Evolutionary conservation across 257 asterid genomes (phyloP), one percentile per base, ranked within the genome.

Genomic region (Cynanchum wilfordii): DNA sequence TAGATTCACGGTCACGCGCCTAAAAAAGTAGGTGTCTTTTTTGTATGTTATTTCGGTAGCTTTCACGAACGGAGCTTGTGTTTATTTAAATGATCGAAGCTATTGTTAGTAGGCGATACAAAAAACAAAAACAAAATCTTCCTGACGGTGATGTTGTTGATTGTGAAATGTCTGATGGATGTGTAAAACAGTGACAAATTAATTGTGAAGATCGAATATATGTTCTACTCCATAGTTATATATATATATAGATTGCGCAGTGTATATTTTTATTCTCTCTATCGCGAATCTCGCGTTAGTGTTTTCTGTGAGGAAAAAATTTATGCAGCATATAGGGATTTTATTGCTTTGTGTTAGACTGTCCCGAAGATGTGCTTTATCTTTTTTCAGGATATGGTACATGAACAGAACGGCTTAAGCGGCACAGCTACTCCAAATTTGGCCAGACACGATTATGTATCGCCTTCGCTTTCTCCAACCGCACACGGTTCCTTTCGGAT

Each of bases 381-480:
- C 66, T 38, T 50, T 24, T 69, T 52, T 73, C 82, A 82, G 84
- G 79, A 71, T 73, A 66, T 71, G 76, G 78, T 71, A 72, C 65
- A 63, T 59, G 73, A 74, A 33, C 75, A 69, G 52, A 59, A 66
- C 63, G 22, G 70, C 72, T 45, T 63, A 29, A 65, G 62, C 73
- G 71, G 77, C 58, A 68, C 78, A 58, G 74, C 52, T 24, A 65
- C 55, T 30, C 77, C 82, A 30, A 40, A 63, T 73, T 33, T 75
- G 64, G 72, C 75, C 63, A 79, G 77, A 72, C 80, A 71, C 69
- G 78, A 60, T 24, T 52, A 33, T 47, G 60, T 38, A 25, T 69
- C 71, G 17, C 66, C 74, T 51, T 63, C 38, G 19, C 65, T 56
- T 56, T 64, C 74, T 25, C 45, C 50, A 20, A 52, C 76, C 38